Base-by-base conservation (phyloP, 768 basidiomycete species). In the Amylocystis lapponica region DNA sequence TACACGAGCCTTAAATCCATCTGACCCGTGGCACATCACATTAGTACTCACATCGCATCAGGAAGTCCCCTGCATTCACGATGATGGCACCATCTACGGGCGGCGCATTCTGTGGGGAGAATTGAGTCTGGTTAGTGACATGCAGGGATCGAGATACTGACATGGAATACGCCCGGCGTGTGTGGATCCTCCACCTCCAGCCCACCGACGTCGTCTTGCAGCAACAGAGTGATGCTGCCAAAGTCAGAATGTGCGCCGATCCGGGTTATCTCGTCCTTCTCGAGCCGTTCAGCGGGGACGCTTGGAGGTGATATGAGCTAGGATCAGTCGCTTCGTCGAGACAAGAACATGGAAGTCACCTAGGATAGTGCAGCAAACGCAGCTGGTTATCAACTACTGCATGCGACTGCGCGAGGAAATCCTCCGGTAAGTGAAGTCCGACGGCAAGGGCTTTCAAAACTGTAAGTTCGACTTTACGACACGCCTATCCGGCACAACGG, bases 201-300 rank as follows among this genome's bases (percentile, higher is more conserved):
- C 0, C 82, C 82, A 5, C 80, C 79, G 2, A 72, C 66, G 4
- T 71, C 65, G 50, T 83, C 79, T 58, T 83, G 81, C 38, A 81
- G 66, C 3, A 84, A 59, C 6, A 81, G 58, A 40, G 81, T 84
- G 14, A 80, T 63, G 0, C 68, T 74, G 3, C 73, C 71, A 46
- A 74, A 82, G 56, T 84, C 81, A 1, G 70, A 67, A 45, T 77
- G 74, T 1, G 69, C 69, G 9, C 69, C 72, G 27, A 78, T 72
- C 10, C 76, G 59, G 1, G 66, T 60, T 4, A 75, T 48, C 12
- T 65, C 55, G 6, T 71, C 62, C 11, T 64, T 57, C 32, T 61
- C 51, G 1, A 75, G 55, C 6, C 57, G 46, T 17, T 56, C 47
- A 2, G 58, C 54, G 0, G 65, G 52, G 5, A 74, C 64, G 23